Conservation (phyloP, 768 basidiomycete genomes). For the Phlebiopsis gigantea region DNA sequence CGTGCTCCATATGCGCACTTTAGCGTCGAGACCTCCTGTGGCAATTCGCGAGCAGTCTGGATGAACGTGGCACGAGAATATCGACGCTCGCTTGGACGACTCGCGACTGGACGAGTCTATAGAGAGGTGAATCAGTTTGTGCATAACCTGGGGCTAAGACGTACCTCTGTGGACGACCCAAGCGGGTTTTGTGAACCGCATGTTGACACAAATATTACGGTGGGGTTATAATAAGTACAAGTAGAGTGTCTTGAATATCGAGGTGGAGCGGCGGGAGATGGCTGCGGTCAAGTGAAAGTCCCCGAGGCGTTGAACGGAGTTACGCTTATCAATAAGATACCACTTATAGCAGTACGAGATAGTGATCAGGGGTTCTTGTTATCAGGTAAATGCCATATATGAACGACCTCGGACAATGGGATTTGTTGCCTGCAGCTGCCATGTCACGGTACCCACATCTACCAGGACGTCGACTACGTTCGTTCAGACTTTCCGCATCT, state of each 20-base stretch:
- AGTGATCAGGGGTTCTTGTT: too few relatives aligned
- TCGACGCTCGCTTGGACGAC: conserved; percentile 66
- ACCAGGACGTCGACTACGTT: too few relatives aligned
- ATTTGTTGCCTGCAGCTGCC: too few relatives aligned
- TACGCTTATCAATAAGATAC: neutral
- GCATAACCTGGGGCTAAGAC: conserved; percentile 15
- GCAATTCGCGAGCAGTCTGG: conserved; percentile 95
- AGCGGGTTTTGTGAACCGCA: conserved; percentile 86
- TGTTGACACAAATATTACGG: conserved; percentile 23
- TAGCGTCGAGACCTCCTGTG: conserved; percentile 95
- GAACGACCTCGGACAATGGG: too few relatives aligned
- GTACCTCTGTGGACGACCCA: conserved; percentile 82
- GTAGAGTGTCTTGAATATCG: neutral
- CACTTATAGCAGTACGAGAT: neutral
- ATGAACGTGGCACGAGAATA: conserved; percentile 92
- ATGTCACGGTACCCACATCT: too few relatives aligned
- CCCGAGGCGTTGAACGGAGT: neutral
- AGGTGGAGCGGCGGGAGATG: neutral
- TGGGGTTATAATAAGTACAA: neutral
- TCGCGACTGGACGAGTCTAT: conserved; percentile 50
- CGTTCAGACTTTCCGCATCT: too few relatives aligned
- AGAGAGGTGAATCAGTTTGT: neutral
- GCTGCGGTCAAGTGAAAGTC: neutral
- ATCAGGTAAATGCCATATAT: too few relatives aligned
- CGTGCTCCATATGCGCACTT: conserved; percentile 96